A percentile compares a stretch with the other conserved stretches of the same genome.
These are phyloP conservation scores for Nectriaceae sp. DNA, from an alignment of 2,329 filamentous ascomycete genomes.

Conservation along the genomic window DNA sequence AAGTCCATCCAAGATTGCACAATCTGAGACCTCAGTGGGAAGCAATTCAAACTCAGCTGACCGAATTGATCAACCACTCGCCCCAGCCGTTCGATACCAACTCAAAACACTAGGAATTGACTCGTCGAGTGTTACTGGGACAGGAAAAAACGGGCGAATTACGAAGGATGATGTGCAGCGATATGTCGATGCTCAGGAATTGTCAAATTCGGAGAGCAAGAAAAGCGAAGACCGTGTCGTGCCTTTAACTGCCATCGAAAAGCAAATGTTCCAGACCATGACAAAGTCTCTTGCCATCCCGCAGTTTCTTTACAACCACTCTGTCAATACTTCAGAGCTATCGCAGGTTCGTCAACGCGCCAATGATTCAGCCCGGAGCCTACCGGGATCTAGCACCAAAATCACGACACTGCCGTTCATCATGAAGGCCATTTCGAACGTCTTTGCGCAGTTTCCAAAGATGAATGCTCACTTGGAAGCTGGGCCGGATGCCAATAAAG, in stretches of 20 bases:
- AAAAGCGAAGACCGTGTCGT: constrained; percentile 3
- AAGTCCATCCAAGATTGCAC: too few relatives aligned
- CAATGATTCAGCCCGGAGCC: neutral
- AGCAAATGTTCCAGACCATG: constrained; percentile 14
- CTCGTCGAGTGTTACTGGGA: too few relatives aligned
- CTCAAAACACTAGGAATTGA: too few relatives aligned
- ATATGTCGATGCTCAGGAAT: too few relatives aligned
- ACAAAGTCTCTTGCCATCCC: constrained; percentile 9
- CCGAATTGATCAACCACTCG: too few relatives aligned
- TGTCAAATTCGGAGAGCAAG: too few relatives aligned
- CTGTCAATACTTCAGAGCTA: constrained; percentile 6
- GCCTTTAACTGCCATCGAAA: constrained; percentile 1
- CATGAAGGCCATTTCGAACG: constrained; percentile 9
- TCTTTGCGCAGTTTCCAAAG: neutral
- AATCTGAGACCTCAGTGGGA: too few relatives aligned
- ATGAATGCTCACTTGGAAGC: constrained; percentile 4
- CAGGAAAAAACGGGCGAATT: too few relatives aligned
- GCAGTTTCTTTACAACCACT: constrained; percentile 13
- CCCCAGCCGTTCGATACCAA: too few relatives aligned
- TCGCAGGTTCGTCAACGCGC: neutral
- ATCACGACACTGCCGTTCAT: constrained; percentile 5
- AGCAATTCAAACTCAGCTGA: too few relatives aligned
- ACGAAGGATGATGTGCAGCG: too few relatives aligned
- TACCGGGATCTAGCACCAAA: neutral
- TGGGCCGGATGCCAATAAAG: neutral